phyloP scores from a whole-genome alignment of 495 filamentous ascomycete genomes.

The Penicillium odoratum region DNA sequence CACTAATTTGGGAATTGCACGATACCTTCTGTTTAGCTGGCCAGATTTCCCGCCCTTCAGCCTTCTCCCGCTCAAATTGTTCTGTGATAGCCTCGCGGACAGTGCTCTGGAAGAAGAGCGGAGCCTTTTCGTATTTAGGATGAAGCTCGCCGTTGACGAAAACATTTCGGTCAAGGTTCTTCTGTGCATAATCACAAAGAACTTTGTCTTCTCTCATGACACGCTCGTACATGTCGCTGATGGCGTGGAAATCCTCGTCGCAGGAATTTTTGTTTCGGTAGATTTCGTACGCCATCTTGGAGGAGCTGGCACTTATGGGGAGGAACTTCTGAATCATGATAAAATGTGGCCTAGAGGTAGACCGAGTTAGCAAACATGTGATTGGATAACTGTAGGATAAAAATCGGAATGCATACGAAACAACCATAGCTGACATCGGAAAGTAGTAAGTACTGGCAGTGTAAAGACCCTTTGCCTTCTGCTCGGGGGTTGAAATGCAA shows the following conservation, averaged over 20 bases:
- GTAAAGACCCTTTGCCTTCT: constrained; percentile 35
- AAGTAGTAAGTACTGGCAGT: constrained; percentile 48
- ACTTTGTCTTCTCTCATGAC: constrained; percentile 49
- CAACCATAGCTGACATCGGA: constrained; percentile 44
- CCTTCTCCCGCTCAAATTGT: constrained; percentile 42
- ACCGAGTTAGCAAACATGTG: background rate
- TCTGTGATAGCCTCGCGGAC: constrained; percentile 42
- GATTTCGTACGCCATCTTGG: constrained; percentile 48
- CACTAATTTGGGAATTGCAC: constrained; percentile 21
- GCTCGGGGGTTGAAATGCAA: constrained; percentile 39
- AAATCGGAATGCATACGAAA: constrained; percentile 39
- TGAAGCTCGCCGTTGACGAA: constrained; percentile 54
- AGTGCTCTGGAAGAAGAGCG: constrained; percentile 47
- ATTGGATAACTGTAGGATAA: background rate
- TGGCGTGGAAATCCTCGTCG: constrained; percentile 41
- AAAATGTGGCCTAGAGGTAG: constrained; percentile 37
- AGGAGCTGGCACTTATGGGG: constrained; percentile 36
- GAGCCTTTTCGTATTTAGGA: constrained; percentile 49
- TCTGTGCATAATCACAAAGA: constrained; percentile 46
- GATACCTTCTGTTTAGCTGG: constrained; percentile 38
- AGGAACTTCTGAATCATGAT: constrained; percentile 52
- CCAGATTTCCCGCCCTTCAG: constrained; percentile 40
- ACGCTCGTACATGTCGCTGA: constrained; percentile 44
- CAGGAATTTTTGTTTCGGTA: constrained; percentile 45
- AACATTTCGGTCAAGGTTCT: constrained; percentile 48